phyloP scores from a whole-genome alignment of 23 red algal genomes.

The Chondrus crispus region DNA sequence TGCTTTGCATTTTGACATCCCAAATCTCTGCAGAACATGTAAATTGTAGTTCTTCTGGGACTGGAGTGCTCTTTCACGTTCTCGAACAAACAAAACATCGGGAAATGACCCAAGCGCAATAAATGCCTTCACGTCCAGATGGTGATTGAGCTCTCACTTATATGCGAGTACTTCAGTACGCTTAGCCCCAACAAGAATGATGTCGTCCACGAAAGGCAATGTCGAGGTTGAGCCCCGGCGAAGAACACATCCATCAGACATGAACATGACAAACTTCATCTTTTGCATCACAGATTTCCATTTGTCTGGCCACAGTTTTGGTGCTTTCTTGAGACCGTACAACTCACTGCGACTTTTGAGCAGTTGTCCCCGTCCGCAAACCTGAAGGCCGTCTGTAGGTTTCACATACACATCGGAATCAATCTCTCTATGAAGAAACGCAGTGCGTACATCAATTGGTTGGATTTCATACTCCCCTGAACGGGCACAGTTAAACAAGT shows the following conservation, averaged over 20 bases:
- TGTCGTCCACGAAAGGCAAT: no score
- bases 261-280: no score
- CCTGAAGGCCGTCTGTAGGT: not conserved
- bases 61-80: not conserved
- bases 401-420: conserved; percentile 5
- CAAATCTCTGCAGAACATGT: not conserved
- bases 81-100: not conserved
- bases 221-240: no score
- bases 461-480: not conserved
- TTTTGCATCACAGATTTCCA: not conserved
- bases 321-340: no score
- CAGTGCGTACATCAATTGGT: conserved; percentile 20
- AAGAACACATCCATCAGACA: no score
- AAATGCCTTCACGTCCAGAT: not conserved
- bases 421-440: conserved; percentile 21
- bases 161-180: no score
- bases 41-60: not conserved
- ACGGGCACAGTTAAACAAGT: not conserved
- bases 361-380: not conserved
- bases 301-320: no score
- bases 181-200: no score
- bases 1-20: not conserved
- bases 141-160: not conserved
- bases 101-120: not conserved
- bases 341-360: no score